Evolutionary conservation across 371 early-diverging fungal genomes (phyloP), one percentile per base, ranked within the genome.

Genomic region (Mortierella sp.): DNA sequence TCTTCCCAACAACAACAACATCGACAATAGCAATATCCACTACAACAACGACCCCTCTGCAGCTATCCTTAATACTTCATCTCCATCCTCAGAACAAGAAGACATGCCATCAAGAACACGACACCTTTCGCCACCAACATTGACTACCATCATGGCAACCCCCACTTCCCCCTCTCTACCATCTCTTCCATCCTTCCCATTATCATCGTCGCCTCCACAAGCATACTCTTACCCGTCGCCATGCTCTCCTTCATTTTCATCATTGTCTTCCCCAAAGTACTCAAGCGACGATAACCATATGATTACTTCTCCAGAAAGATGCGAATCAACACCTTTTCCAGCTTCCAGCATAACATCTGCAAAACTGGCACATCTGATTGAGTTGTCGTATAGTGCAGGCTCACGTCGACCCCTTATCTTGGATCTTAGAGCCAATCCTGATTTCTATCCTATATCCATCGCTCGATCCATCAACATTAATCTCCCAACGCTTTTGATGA

Each of bases 401-500:
- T 68, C 66, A 68, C 63, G 63, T 40, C 65, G 72, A 14, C 74
- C 71, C 55, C 54, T 75, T 47, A 65, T 70, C 40, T 40, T 70
- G 39, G 71, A 70, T 60, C 70, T 69, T 49, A 28, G 81, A 35
- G 72, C 83, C 51, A 58, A 83, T 77, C 43, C 74, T n/a, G 68
- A 83, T 47, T 69, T 80, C 66, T 62, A 64, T 60, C 64, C 62
- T 14, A 43, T 72, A 5, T 68, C 80, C 1, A 75, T 79, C 40
- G 59, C 54, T 45, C 55, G 75, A 6, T 89, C 91, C 5, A 72
- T 91, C 45, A 91, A 90, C 73, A 90, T 91, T 57, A 91, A 90
- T 66, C 67, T 91, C 58, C 91, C 91, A 3, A 90, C 91, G 3
- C 68, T 91, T 37, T 61, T 91, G 5, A 88, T 90, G 67, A 89